A percentile compares a stretch with the other conserved stretches of the same genome.
These are phyloP conservation scores for Mollisia scopiformis DNA, from an alignment of 2,329 filamentous ascomycete species.

Conservation along the genomic window DNA sequence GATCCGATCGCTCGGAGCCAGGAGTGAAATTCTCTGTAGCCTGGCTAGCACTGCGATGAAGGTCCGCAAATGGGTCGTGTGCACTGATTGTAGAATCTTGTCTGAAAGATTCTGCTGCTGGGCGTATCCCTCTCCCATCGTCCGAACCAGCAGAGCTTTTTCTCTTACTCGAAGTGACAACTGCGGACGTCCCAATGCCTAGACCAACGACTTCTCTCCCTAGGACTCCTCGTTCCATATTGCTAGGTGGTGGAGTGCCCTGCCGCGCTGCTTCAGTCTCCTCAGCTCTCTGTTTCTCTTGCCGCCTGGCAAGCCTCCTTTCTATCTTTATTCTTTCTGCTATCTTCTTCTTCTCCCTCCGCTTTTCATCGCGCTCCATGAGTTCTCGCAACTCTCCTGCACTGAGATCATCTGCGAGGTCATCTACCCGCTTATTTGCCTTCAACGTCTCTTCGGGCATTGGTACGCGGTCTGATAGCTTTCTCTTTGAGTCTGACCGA, in stretches of 20 bases:
- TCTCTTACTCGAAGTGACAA: constrained; percentile 60
- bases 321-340: constrained; percentile 70
- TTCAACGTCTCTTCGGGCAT: constrained; percentile 64
- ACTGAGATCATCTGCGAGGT: constrained; percentile 83
- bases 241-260: constrained; percentile 55
- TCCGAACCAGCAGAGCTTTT: constrained; percentile 45
- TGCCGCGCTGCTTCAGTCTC: constrained; percentile 55
- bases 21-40: constrained; percentile 34
- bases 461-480: constrained; percentile 52
- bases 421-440: constrained; percentile 64
- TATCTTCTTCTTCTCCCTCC: constrained; percentile 73
- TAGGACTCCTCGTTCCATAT: constrained; percentile 62
- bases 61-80: constrained; percentile 12
- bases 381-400: constrained; percentile 83
- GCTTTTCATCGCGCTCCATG: constrained; percentile 85
- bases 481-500: constrained; percentile 49
- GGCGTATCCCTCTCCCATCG: constrained; percentile 38
- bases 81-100: constrained; percentile 24
- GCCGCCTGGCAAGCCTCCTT: constrained; percentile 64
- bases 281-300: constrained; percentile 67
- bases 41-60: constrained; percentile 24
- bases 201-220: constrained; percentile 60
- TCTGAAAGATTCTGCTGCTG: constrained; percentile 28
- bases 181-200: constrained; percentile 57
- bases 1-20: constrained; percentile 32